Percentiles rank a stretch among this genome's conserved stretches.
phyloP scores from a whole-genome alignment of 305 asterid species.

The Fraxinus greggii region DNA sequence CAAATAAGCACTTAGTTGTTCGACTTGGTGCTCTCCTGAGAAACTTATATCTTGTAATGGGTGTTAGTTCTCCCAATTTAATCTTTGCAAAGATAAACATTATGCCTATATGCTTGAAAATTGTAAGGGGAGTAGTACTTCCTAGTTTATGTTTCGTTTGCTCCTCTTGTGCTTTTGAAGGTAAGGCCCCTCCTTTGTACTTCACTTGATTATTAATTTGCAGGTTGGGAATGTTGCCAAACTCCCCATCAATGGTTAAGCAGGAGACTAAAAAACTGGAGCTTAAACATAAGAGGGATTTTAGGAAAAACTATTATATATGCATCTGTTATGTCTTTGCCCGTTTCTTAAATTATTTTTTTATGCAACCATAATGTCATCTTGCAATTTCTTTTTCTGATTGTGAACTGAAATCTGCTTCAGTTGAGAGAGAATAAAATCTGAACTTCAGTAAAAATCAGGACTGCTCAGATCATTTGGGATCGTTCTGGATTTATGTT shows the following conservation, averaged over 20 bases:
- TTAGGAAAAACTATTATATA: neutral
- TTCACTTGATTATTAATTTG: neutral
- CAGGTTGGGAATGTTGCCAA: neutral
- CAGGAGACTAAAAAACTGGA: neutral
- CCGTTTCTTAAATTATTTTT: neutral
- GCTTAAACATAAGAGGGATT: neutral
- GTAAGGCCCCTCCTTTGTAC: neutral
- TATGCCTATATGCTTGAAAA: neutral
- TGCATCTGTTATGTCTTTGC: neutral
- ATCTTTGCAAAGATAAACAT: neutral
- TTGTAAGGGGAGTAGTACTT: neutral
- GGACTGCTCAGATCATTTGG: neutral
- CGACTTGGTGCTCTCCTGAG: neutral
- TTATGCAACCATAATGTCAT: neutral
- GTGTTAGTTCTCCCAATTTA: neutral
- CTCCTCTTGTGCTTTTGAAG: neutral
- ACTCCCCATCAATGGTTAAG: neutral
- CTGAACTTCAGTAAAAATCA: neutral
- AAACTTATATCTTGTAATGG: neutral
- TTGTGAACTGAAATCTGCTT: neutral
- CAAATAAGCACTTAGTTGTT: neutral
- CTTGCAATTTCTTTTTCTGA: neutral
- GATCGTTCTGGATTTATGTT: neutral
- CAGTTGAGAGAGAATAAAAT: neutral
- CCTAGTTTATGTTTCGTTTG: neutral